Evolutionary conservation across 2,329 filamentous ascomycete species (phyloP).

Genomic region (Neurospora crassa): DNA sequence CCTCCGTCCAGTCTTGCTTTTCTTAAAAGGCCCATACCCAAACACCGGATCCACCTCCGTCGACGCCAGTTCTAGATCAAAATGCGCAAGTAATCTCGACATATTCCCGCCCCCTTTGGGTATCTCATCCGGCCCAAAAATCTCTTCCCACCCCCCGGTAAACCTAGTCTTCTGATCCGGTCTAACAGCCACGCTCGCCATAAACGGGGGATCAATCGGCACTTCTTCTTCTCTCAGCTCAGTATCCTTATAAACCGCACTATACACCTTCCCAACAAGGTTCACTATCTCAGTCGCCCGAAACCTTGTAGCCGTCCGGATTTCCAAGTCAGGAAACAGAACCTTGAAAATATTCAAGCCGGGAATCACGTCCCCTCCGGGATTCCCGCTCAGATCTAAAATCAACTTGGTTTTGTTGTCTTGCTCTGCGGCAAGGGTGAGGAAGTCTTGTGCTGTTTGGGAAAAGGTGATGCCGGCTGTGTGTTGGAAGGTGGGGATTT

Average conservation of each 20-base stretch:
- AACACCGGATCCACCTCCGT: neutral
- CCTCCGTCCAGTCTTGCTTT: rapidly evolving
- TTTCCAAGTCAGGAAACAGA: neutral
- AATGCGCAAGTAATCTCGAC: neutral
- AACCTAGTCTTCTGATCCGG: neutral
- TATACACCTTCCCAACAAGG: neutral
- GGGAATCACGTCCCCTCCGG: neutral
- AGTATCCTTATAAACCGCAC: neutral
- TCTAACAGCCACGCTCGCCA: neutral
- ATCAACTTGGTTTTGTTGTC: neutral
- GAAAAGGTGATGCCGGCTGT: neutral
- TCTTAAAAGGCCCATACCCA: neutral
- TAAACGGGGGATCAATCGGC: neutral
- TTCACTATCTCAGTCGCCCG: neutral
- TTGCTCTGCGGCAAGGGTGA: neutral
- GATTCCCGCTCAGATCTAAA: neutral
- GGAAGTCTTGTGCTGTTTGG: neutral
- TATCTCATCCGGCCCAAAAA: neutral
- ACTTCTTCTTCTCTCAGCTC: rapidly evolving
- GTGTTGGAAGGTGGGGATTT: neutral
- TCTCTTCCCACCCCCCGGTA: neutral
- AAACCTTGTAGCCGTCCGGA: neutral
- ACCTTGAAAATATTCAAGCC: neutral
- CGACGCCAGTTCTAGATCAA: neutral
- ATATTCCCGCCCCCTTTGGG: neutral